Evolutionary conservation across 345 rosid species (phyloP).

Genomic region (Durio zibethinus): DNA sequence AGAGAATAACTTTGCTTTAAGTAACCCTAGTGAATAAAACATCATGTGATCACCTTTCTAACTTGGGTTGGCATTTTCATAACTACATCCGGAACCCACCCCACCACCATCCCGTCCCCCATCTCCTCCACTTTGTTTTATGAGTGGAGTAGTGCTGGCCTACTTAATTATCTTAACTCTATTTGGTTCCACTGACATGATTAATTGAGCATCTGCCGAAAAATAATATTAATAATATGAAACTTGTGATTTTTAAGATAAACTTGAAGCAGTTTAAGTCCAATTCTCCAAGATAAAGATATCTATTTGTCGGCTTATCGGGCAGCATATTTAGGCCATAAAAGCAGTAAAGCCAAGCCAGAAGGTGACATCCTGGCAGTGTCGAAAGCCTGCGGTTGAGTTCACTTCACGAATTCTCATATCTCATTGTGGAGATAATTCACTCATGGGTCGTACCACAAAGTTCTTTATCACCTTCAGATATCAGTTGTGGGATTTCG

Average conservation of each 20-base stretch:
- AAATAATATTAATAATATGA: background rate
- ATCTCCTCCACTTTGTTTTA: background rate
- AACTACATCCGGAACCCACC: background rate
- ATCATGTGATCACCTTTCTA: background rate
- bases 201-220: background rate
- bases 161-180: background rate
- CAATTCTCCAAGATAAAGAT: background rate
- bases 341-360: background rate
- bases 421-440: background rate
- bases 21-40: too few species aligned
- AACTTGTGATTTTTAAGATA: background rate
- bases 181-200: background rate
- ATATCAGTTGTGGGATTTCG: background rate
- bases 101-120: background rate
- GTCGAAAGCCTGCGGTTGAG: background rate
- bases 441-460: background rate
- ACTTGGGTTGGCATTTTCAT: background rate
- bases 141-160: background rate
- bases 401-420: background rate
- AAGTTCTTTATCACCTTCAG: background rate
- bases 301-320: background rate
- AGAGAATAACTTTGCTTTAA: too few species aligned
- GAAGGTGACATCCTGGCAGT: background rate
- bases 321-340: conserved; percentile 1
- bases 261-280: background rate